Conservation (phyloP, 495 filamentous ascomycete species). For the Aspergillus panamensis region DNA sequence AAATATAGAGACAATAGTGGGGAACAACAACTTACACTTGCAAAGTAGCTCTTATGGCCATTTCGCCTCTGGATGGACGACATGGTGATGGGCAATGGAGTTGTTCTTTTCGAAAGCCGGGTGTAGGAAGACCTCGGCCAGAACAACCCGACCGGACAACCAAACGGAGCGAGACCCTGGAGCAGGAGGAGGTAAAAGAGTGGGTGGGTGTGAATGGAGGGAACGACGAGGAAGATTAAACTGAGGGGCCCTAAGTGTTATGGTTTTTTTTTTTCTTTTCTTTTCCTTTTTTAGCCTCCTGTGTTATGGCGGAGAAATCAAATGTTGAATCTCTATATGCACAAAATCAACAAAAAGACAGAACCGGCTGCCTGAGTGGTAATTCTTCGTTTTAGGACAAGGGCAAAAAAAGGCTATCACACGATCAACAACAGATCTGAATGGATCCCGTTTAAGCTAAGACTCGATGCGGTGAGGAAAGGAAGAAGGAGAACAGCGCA, state of each 20-base stretch:
- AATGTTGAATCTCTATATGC: neutral
- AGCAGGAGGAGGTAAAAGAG: neutral
- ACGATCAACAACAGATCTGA: slow-evolving; percentile 21
- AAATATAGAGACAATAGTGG: slow-evolving; percentile 2
- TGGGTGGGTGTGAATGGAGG: neutral
- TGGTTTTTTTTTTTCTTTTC: neutral
- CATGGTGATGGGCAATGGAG: slow-evolving; percentile 18
- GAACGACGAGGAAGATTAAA: neutral
- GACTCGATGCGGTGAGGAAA: slow-evolving; percentile 28
- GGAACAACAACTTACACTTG: slow-evolving; percentile 29
- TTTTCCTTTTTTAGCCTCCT: neutral
- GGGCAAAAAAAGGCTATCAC: slow-evolving; percentile 11
- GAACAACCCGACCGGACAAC: slow-evolving; percentile 5
- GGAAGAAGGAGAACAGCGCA: slow-evolving; percentile 19
- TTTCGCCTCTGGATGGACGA: slow-evolving; percentile 23
- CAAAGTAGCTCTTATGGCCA: slow-evolving; percentile 32
- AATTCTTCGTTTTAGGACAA: slow-evolving; percentile 1
- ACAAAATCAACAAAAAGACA: slow-evolving; percentile 11
- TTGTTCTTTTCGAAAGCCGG: slow-evolving; percentile 5
- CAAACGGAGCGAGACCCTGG: slow-evolving; percentile 1
- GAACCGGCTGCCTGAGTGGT: slow-evolving; percentile 20
- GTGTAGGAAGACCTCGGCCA: slow-evolving; percentile 15
- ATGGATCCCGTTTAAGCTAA: slow-evolving; percentile 24
- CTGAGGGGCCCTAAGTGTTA: neutral
- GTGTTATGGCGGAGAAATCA: neutral